These are phyloP conservation scores for Brachypodium distachyon DNA, from an alignment of 202 grass and related monocot genomes.

Conservation along the genomic window DNA sequence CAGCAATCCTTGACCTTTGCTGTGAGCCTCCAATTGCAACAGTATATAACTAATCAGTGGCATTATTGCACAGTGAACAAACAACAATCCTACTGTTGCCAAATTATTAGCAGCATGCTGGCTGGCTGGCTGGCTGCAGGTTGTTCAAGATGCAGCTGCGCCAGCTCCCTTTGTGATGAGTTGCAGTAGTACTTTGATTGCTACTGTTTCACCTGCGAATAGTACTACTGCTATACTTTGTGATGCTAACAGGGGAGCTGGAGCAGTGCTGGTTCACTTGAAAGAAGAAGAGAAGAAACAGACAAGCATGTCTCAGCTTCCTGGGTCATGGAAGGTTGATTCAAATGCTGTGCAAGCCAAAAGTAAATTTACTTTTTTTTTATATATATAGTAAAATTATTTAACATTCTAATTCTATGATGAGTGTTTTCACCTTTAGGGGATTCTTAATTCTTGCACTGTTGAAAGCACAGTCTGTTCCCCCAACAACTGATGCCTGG, in stretches of 20 bases:
- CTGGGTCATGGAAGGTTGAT: background rate
- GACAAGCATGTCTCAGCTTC: background rate
- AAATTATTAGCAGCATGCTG: background rate
- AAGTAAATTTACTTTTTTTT: background rate
- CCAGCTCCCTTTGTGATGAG: background rate
- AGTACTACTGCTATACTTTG: background rate
- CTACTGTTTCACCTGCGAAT: background rate
- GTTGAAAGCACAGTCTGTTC: conserved; percentile 11
- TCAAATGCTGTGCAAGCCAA: background rate
- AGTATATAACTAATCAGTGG: background rate
- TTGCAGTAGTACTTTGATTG: background rate
- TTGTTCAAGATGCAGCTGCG: background rate
- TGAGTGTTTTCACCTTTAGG: background rate
- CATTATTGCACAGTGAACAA: conserved; percentile 16
- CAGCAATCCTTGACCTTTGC: conserved; percentile 3
- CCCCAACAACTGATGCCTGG: conserved; percentile 6
- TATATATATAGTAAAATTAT: too few species aligned
- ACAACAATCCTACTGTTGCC: conserved; percentile 22
- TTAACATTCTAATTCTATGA: background rate
- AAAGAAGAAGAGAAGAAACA: background rate
- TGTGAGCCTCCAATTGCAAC: background rate
- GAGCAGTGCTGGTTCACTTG: background rate
- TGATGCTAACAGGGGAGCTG: background rate
- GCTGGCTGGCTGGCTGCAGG: background rate
- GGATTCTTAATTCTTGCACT: background rate